Evolutionary conservation across 1,284 basidiomycete species (phyloP).

Genomic region (Testicularia cyperi): DNA sequence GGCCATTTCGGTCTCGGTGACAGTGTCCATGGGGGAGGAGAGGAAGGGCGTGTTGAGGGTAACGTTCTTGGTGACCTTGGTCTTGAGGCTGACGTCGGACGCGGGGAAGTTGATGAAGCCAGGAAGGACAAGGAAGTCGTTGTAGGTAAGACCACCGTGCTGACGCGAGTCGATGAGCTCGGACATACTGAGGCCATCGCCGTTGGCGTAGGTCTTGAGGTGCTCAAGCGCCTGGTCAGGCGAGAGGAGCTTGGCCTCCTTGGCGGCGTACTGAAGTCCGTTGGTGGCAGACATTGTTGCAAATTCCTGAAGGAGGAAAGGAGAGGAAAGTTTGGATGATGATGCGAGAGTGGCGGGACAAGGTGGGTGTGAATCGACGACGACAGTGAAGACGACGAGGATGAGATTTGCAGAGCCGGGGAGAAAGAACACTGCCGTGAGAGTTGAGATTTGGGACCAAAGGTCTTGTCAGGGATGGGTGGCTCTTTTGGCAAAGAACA

Average conservation of each 20-base stretch:
- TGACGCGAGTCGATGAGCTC: constrained; percentile 87
- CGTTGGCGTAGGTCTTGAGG: constrained; percentile 67
- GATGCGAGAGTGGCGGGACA: too few relatives aligned
- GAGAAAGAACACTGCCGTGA: too few relatives aligned
- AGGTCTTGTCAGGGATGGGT: constrained; percentile 8
- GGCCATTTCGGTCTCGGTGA: constrained; percentile 96
- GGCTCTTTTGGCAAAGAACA: constrained; percentile 39
- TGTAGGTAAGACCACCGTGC: constrained; percentile 95
- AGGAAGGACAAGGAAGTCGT: constrained; percentile 66
- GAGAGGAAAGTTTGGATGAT: too few relatives aligned
- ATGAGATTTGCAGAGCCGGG: too few relatives aligned
- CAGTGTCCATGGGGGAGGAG: constrained; percentile 99
- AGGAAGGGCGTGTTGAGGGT: constrained; percentile 92
- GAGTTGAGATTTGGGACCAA: too few relatives aligned
- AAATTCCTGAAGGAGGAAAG: too few relatives aligned
- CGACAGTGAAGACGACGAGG: too few relatives aligned
- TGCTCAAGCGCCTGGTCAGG: constrained; percentile 46
- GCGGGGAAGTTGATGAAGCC: constrained; percentile 94
- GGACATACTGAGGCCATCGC: constrained; percentile 81
- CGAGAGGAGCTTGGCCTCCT: constrained; percentile 38
- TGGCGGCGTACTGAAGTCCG: constrained; percentile 18
- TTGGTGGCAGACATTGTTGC: constrained; percentile 1
- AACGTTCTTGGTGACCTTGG: constrained; percentile 86
- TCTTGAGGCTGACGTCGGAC: constrained; percentile 77
- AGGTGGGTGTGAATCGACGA: too few relatives aligned